phyloP scores from a whole-genome alignment of 139 green algal genomes.

The Volvox reticuliferus region DNA sequence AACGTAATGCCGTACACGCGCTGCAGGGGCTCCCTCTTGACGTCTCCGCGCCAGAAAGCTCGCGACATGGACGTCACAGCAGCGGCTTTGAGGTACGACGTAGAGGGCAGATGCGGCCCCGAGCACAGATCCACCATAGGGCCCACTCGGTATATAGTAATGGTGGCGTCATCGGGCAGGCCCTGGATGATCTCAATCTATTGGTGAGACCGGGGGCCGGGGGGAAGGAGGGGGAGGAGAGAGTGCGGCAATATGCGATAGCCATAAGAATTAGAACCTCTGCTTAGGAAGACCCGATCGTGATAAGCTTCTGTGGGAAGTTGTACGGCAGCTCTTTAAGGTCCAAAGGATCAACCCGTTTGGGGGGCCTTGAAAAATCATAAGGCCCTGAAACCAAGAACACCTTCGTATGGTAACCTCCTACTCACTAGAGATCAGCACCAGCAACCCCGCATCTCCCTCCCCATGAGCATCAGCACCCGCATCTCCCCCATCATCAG shows the following conservation, averaged over 20 bases:
- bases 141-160: conserved; percentile 92
- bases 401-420: no score
- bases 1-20: conserved; percentile 98
- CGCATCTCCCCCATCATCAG: background rate
- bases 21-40: conserved; percentile 75
- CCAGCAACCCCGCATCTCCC: no score
- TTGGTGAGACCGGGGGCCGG: no score
- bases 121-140: conserved; percentile 98
- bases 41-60: conserved; percentile 89
- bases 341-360: no score
- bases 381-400: no score
- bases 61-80: conserved; percentile 80
- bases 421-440: no score
- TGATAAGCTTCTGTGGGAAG: no score
- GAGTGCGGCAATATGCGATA: no score
- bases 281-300: no score
- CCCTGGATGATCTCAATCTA: conserved; percentile 95
- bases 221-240: background rate
- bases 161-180: conserved; percentile 88
- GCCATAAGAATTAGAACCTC: no score
- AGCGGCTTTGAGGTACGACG: conserved; percentile 76
- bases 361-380: no score
- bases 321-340: no score
- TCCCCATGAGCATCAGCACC: background rate
- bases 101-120: conserved; percentile 96